phyloP scores from a whole-genome alignment of 495 filamentous ascomycete genomes.

The Rhizodiscina lignyota region DNA sequence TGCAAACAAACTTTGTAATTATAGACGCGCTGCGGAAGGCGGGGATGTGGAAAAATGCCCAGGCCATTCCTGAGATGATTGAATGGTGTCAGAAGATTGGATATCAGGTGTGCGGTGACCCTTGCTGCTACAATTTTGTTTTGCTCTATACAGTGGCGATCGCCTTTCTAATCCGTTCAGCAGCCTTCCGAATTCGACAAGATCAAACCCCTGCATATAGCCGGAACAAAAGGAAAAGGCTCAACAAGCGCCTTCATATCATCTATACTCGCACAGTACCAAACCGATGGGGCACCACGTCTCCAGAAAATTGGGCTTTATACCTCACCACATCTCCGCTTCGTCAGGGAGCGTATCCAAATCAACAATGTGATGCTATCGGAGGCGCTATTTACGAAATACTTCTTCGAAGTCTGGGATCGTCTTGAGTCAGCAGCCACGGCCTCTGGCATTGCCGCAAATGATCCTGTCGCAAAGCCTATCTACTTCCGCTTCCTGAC shows the following conservation, averaged over 20 bases:
- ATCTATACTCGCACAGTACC: slow-evolving; percentile 43
- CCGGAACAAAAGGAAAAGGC: slow-evolving; percentile 90
- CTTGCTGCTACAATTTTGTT: no score
- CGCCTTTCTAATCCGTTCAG: no score
- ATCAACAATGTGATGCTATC: slow-evolving; percentile 64
- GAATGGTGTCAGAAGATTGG: slow-evolving; percentile 63
- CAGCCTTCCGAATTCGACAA: slow-evolving; percentile 60
- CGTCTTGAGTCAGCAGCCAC: slow-evolving; percentile 40
- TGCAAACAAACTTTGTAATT: slow-evolving; percentile 72
- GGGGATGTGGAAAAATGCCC: slow-evolving; percentile 47
- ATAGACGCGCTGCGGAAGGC: slow-evolving; percentile 59
- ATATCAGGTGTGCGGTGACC: slow-evolving; percentile 43
- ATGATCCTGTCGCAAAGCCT: slow-evolving; percentile 41
- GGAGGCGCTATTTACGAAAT: slow-evolving; percentile 58
- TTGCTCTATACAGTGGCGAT: no score
- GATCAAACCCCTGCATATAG: slow-evolving; percentile 67
- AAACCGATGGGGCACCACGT: slow-evolving; percentile 22
- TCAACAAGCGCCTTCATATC: slow-evolving; percentile 57
- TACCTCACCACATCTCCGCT: slow-evolving; percentile 76
- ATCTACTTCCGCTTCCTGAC: slow-evolving; percentile 86
- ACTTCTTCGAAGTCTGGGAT: slow-evolving; percentile 87
- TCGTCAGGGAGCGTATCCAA: slow-evolving; percentile 75
- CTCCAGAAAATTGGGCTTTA: slow-evolving; percentile 55
- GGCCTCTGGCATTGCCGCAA: slow-evolving; percentile 29
- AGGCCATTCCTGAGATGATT: slow-evolving; percentile 57